Percentiles rank a stretch among this genome's conserved stretches.
These are phyloP conservation scores for Pseudogymnoascus sp. DNA, from an alignment of 2,329 filamentous ascomycete genomes.

Conservation along the genomic window DNA sequence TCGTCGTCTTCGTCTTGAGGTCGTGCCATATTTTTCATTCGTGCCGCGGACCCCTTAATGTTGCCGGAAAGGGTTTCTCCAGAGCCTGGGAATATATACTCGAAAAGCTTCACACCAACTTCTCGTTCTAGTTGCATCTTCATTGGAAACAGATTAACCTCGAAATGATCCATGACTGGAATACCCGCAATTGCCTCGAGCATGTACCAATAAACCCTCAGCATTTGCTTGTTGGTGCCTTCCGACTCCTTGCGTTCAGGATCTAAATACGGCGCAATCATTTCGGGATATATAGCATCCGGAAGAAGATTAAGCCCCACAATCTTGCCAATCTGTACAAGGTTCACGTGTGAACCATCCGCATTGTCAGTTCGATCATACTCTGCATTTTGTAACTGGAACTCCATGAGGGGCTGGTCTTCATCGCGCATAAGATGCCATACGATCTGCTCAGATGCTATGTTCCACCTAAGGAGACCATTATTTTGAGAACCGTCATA, in stretches of 20 bases:
- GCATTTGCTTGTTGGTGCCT: constrained; percentile 67
- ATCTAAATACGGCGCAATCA: constrained; percentile 84
- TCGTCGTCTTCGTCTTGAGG: constrained; percentile 25
- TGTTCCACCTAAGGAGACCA: constrained; percentile 82
- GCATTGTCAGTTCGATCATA: constrained; percentile 96
- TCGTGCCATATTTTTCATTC: constrained; percentile 46
- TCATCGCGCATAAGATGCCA: constrained; percentile 92
- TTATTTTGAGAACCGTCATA: constrained; percentile 68
- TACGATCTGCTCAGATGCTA: constrained; percentile 89
- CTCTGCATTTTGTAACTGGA: constrained; percentile 82
- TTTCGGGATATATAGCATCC: constrained; percentile 89
- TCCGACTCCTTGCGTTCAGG: constrained; percentile 45
- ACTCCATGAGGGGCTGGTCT: constrained; percentile 80
- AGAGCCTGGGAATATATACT: constrained; percentile 92
- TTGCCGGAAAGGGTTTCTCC: constrained; percentile 33
- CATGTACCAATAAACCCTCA: constrained; percentile 96
- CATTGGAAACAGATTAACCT: constrained; percentile 86
- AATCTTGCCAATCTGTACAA: constrained; percentile 80
- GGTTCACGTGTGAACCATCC: constrained; percentile 92
- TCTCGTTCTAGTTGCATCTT: constrained; percentile 91
- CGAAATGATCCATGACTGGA: constrained; percentile 92
- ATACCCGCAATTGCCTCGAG: constrained; percentile 96
- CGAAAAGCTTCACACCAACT: constrained; percentile 85
- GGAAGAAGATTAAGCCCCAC: constrained; percentile 83
- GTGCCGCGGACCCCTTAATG: constrained; percentile 53